These are phyloP conservation scores for Ceratocystis diversiconidia DNA, from an alignment of 2,329 filamentous ascomycete species.

Conservation along the genomic window DNA sequence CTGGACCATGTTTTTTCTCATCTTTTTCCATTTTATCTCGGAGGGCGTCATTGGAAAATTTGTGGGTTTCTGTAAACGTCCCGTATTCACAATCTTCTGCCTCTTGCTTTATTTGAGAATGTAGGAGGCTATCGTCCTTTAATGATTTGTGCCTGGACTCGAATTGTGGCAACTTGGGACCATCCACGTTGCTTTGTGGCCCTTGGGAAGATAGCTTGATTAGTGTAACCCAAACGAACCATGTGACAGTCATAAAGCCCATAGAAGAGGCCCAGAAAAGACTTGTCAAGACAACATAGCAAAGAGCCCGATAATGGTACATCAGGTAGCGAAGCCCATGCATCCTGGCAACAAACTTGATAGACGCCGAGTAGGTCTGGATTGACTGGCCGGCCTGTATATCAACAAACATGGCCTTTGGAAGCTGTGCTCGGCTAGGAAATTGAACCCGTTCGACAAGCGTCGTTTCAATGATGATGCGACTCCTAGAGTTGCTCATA, in stretches of 20 bases:
- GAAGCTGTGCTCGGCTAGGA: conserved; percentile 27
- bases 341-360: conserved; percentile 61
- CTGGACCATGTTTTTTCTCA: conserved; percentile 16
- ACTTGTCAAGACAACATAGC: conserved; percentile 52
- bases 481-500: conserved; percentile 25
- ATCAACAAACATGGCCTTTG: conserved; percentile 42
- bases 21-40: conserved; percentile 14
- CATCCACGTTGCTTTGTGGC: not conserved
- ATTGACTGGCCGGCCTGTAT: conserved; percentile 54
- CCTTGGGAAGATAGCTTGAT: not conserved
- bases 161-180: not conserved
- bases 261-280: conserved; percentile 69
- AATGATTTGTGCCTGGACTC: not conserved
- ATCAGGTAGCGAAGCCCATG: conserved; percentile 69
- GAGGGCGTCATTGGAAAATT: conserved; percentile 17
- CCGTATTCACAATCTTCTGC: not conserved
- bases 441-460: conserved; percentile 67
- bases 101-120: not conserved
- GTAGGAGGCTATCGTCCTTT: not conserved
- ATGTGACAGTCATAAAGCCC: conserved; percentile 49
- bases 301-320: conserved; percentile 63
- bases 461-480: conserved; percentile 30
- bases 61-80: not conserved
- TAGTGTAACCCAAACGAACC: conserved; percentile 35
- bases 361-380: conserved; percentile 58